Conservation (phyloP, 2,329 filamentous ascomycete genomes). For the Trichoderma sp. region DNA sequence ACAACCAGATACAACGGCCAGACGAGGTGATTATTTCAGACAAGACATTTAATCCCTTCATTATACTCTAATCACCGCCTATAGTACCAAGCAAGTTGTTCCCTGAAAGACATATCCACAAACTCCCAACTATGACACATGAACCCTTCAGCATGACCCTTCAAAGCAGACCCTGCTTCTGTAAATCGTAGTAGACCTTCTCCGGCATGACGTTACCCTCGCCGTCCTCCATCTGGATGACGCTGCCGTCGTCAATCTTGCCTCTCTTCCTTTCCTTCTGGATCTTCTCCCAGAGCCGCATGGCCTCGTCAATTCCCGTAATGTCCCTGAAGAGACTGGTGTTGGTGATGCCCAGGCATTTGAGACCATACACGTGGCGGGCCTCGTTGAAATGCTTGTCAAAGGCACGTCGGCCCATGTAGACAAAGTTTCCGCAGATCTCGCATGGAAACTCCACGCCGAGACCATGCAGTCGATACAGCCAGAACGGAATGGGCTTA, state of each 20-base stretch:
- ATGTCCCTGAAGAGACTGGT: slow-evolving; percentile 92
- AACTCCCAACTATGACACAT: slow-evolving; percentile 11
- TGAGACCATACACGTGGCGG: slow-evolving; percentile 88
- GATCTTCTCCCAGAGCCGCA: slow-evolving; percentile 90
- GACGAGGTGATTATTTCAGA: not conserved
- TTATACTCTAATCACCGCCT: slow-evolving; percentile 4
- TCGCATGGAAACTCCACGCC: slow-evolving; percentile 96
- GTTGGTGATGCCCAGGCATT: slow-evolving; percentile 91
- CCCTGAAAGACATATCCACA: not conserved
- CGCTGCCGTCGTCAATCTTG: slow-evolving; percentile 73
- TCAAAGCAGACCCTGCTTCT: slow-evolving; percentile 84
- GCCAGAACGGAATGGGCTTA: slow-evolving; percentile 98
- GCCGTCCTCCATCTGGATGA: slow-evolving; percentile 98
- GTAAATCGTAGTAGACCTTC: slow-evolving; percentile 94
- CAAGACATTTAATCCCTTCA: not conserved
- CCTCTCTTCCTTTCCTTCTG: slow-evolving; percentile 80
- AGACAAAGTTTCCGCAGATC: slow-evolving; percentile 98
- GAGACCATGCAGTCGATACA: slow-evolving; percentile 94
- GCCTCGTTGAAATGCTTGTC: slow-evolving; percentile 99
- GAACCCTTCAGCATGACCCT: slow-evolving; percentile 33
- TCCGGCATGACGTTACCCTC: slow-evolving; percentile 99
- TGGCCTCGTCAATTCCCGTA: slow-evolving; percentile 84
- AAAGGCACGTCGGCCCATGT: slow-evolving; percentile 93
- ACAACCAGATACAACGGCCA: not conserved
- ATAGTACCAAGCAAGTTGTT: slow-evolving; percentile 1